Base-by-base conservation (phyloP, 75 land plant genomes). In the Pinus albicaulis region DNA sequence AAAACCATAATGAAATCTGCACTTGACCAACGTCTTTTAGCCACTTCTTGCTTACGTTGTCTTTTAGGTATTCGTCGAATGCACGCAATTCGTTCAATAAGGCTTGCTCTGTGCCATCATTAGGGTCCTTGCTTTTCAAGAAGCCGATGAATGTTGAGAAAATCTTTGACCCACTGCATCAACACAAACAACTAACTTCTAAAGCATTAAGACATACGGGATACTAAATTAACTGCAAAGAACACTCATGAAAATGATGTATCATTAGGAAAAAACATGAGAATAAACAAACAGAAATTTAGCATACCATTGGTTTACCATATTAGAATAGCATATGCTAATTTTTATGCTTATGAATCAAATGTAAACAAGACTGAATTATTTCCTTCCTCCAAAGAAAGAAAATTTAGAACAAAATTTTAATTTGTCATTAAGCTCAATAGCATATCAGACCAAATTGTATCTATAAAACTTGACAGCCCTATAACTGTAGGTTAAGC, bases 91-190 rank as follows among this genome's bases (percentile, higher is more conserved):
- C 99, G 76, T 64, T 76, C 20, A 94, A 82, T 31, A 96, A 76
- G 25, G 90, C 95, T 74, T 90, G 84, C 83, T 96, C 98, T 59
- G 92, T 79, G 58, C 99, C 99, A 83, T 96, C 99, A 78, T 74
- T 79, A 26, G 92, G 80, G 72, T 94, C 95, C 65, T 94, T 92
- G 95, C 99, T 96, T 79, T 92, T 90, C 16, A 96, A 83, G 59
- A 94, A 96, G 53, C 83, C 89, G 66, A 96, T 88, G 79, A 96
- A 96, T 12, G 90, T 71, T 8, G 95, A 77, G 78, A 96, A 96
- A 58, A 94, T 86, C 86, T 88, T 92, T 72, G 92, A 85, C 59
- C 99, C 99, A 13, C 99, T 96, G 71, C 74, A 89, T 20, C 71
- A 68, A 41, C n/a, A 34, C 22, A 41, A n/a, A 20, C 23, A 68